Evolutionary conservation across 2,329 filamentous ascomycete species (phyloP).

Genomic region (Nemania serpens): DNA sequence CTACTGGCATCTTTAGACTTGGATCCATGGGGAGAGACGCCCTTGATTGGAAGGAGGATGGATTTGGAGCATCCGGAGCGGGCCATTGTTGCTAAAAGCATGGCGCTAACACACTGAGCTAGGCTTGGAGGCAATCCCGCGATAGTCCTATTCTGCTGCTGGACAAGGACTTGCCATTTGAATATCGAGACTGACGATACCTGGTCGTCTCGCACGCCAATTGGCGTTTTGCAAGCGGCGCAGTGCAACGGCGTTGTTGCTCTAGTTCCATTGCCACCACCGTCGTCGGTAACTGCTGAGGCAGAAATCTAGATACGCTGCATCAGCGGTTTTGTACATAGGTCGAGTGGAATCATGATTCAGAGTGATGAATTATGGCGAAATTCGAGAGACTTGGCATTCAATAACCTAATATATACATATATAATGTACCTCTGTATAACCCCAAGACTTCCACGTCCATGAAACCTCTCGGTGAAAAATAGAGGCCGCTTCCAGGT

Average conservation of each 20-base stretch:
- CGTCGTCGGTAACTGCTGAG: background rate
- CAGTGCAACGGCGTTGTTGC: slow-evolving; percentile 46
- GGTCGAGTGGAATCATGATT: background rate
- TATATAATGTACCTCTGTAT: slow-evolving; percentile 29
- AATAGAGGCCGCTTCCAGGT: slow-evolving; percentile 42
- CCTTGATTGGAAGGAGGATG: slow-evolving; percentile 51
- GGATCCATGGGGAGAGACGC: background rate
- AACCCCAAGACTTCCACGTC: slow-evolving; percentile 56
- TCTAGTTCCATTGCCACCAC: slow-evolving; percentile 1
- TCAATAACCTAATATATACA: slow-evolving; percentile 24
- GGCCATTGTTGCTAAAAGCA: slow-evolving; percentile 57
- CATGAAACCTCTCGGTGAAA: slow-evolving; percentile 55
- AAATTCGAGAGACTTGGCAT: background rate
- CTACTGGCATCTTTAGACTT: background rate
- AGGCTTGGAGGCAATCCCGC: slow-evolving; percentile 44
- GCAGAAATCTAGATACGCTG: slow-evolving; percentile 13
- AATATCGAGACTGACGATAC: slow-evolving; percentile 55
- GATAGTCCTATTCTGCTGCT: slow-evolving; percentile 34
- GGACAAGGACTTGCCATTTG: slow-evolving; percentile 61
- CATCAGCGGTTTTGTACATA: slow-evolving; percentile 14
- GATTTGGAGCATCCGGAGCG: slow-evolving; percentile 64
- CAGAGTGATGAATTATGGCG: background rate
- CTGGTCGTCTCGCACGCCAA: slow-evolving; percentile 55
- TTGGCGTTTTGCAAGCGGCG: slow-evolving; percentile 48
- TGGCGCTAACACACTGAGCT: slow-evolving; percentile 57